These are phyloP conservation scores for Saccharomyces pastorianus DNA, from an alignment of 1,139 yeast genomes.

Conservation along the genomic window DNA sequence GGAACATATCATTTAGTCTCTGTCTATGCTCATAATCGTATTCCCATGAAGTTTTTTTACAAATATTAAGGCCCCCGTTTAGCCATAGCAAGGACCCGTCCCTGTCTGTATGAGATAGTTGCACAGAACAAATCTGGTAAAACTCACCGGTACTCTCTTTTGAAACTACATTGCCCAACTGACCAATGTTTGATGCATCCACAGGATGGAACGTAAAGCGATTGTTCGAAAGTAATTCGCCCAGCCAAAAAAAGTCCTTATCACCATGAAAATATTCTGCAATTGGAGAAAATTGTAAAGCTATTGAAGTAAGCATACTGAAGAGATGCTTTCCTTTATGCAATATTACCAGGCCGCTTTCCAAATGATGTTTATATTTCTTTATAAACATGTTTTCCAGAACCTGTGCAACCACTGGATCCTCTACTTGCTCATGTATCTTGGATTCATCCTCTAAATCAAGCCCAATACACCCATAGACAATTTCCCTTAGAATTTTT, in stretches of 20 bases:
- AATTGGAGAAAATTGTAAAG: constrained; percentile 29
- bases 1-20: background rate
- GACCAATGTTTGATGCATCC: constrained; percentile 6
- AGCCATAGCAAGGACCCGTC: constrained; percentile 6
- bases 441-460: background rate
- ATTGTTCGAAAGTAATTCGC: constrained; percentile 25
- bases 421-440: background rate
- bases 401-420: background rate
- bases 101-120: constrained; percentile 5
- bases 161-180: background rate
- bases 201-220: constrained; percentile 4
- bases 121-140: constrained; percentile 8
- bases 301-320: constrained; percentile 38
- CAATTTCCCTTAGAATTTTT: background rate
- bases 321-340: constrained; percentile 39
- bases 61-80: constrained; percentile 8
- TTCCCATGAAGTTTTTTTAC: constrained; percentile 3
- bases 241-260: constrained; percentile 51
- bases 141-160: background rate
- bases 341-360: constrained; percentile 46
- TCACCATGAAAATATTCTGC: constrained; percentile 40
- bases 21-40: background rate
- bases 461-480: background rate
- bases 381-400: background rate
- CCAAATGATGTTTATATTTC: constrained; percentile 39